phyloP scores from a whole-genome alignment of 2,329 filamentous ascomycete genomes.

The Fusarium humuli region DNA sequence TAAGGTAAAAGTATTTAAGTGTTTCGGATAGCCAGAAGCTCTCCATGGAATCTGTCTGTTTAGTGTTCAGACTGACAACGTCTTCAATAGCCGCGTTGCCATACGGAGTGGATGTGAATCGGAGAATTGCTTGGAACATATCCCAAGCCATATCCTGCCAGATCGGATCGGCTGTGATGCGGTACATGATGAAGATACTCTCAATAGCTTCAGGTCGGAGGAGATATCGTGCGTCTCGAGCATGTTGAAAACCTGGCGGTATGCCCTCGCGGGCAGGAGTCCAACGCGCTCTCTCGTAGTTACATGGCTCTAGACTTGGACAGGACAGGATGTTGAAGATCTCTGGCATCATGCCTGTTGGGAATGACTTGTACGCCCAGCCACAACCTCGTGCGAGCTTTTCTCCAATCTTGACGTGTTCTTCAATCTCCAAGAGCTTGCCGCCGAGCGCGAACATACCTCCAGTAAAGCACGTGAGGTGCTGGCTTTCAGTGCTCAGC shows the following conservation, averaged over 20 bases:
- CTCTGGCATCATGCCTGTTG: constrained; percentile 70
- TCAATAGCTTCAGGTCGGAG: constrained; percentile 64
- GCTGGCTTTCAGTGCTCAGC: constrained; percentile 55
- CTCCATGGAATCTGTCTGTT: constrained; percentile 71
- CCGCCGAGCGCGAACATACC: constrained; percentile 75
- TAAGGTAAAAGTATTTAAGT: constrained; percentile 79
- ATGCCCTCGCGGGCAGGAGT: constrained; percentile 43
- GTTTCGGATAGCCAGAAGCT: constrained; percentile 81
- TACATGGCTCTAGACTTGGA: constrained; percentile 50
- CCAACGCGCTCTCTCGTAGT: constrained; percentile 50
- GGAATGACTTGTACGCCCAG: constrained; percentile 67
- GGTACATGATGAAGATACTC: constrained; percentile 62
- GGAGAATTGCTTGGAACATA: constrained; percentile 63
- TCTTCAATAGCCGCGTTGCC: constrained; percentile 63
- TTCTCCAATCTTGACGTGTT: constrained; percentile 61
- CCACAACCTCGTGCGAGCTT: constrained; percentile 65
- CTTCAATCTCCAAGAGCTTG: constrained; percentile 63
- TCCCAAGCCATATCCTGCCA: constrained; percentile 64
- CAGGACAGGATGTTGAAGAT: constrained; percentile 61
- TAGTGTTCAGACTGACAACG: constrained; percentile 50
- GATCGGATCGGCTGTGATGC: constrained; percentile 60
- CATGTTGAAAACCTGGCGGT: constrained; percentile 71
- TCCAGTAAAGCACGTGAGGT: constrained; percentile 75
- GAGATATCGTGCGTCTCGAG: constrained; percentile 61
- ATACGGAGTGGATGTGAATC: constrained; percentile 58